These are phyloP conservation scores for Brassica nigra DNA, from an alignment of 345 rosid species.

Conservation along the genomic window DNA sequence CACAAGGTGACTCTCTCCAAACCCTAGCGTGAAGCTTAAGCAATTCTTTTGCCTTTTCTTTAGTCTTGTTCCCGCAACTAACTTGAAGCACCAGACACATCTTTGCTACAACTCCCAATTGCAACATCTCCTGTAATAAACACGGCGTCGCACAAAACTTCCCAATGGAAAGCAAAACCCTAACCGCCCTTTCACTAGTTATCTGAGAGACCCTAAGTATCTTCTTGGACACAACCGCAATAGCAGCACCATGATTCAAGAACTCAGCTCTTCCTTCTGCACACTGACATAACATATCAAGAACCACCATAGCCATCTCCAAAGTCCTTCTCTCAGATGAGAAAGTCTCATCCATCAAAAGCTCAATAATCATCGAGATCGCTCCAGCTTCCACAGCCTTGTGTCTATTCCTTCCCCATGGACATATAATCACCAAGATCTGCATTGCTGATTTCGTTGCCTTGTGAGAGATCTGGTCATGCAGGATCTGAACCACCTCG, in stretches of 20 bases:
- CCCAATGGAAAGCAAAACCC: slow-evolving; percentile 60
- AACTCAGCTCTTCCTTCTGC: slow-evolving; percentile 87
- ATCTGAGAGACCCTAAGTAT: slow-evolving; percentile 72
- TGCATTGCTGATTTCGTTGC: slow-evolving; percentile 67
- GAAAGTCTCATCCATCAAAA: slow-evolving; percentile 58
- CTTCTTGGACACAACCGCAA: slow-evolving; percentile 77
- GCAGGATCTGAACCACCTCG: slow-evolving; percentile 55
- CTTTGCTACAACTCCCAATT: slow-evolving; percentile 73
- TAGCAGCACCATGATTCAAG: slow-evolving; percentile 61
- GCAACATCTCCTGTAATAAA: slow-evolving; percentile 72
- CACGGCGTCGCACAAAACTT: slow-evolving; percentile 56
- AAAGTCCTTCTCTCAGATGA: slow-evolving; percentile 48
- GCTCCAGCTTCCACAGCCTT: slow-evolving; percentile 67
- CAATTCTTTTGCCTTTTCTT: slow-evolving; percentile 64
- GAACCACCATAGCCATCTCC: slow-evolving; percentile 58
- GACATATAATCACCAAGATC: slow-evolving; percentile 49
- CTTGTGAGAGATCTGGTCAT: slow-evolving; percentile 62
- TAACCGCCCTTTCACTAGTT: slow-evolving; percentile 66
- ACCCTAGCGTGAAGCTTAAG: slow-evolving; percentile 65
- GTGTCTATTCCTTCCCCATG: slow-evolving; percentile 76
- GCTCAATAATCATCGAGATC: slow-evolving; percentile 57
- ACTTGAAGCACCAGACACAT: slow-evolving; percentile 69
- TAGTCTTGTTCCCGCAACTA: slow-evolving; percentile 49
- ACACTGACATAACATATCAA: slow-evolving; percentile 62
- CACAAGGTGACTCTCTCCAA: slow-evolving; percentile 73